A percentile compares a stretch with the other conserved stretches of the same genome.
Conservation (phyloP, 1,284 basidiomycete genomes). For the Phellinidium pouzarii region DNA sequence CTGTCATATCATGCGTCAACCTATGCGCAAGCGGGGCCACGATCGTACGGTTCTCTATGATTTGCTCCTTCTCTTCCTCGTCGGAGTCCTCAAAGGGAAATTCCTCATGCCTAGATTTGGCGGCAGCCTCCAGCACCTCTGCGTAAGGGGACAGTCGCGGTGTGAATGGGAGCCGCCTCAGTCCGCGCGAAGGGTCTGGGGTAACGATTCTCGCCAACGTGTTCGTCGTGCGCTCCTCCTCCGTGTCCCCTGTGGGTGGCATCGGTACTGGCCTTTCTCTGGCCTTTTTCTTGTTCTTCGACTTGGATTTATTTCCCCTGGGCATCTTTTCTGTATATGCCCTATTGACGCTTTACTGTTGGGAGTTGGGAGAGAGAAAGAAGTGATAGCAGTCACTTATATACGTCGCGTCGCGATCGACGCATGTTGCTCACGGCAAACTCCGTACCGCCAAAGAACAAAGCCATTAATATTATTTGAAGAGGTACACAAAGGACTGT, state of each 20-base stretch:
- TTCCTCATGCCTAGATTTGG: too few species aligned
- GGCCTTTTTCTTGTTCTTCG: not conserved
- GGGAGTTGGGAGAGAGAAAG: too few species aligned
- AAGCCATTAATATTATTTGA: too few species aligned
- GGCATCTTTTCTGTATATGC: too few species aligned
- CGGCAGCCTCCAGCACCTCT: too few species aligned
- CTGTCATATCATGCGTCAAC: not conserved
- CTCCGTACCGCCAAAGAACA: too few species aligned
- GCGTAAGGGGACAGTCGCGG: not conserved
- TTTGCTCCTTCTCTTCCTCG: not conserved
- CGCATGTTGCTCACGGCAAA: too few species aligned
- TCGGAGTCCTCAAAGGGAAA: not conserved
- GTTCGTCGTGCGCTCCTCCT: not conserved
- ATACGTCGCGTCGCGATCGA: too few species aligned
- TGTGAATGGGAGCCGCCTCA: not conserved
- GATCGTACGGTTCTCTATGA: not conserved
- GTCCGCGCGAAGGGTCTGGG: not conserved
- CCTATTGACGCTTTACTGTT: too few species aligned
- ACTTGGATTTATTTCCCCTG: not conserved
- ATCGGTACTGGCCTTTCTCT: not conserved
- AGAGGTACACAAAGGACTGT: too few species aligned
- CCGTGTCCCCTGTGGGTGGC: not conserved
- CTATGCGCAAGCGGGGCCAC: not conserved
- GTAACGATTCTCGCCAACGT: not conserved
- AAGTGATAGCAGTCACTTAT: too few species aligned